Evolutionary conservation across 148 eudicot genomes (phyloP), one percentile per base, ranked within the genome.

Genomic region (Cornus controversa): DNA sequence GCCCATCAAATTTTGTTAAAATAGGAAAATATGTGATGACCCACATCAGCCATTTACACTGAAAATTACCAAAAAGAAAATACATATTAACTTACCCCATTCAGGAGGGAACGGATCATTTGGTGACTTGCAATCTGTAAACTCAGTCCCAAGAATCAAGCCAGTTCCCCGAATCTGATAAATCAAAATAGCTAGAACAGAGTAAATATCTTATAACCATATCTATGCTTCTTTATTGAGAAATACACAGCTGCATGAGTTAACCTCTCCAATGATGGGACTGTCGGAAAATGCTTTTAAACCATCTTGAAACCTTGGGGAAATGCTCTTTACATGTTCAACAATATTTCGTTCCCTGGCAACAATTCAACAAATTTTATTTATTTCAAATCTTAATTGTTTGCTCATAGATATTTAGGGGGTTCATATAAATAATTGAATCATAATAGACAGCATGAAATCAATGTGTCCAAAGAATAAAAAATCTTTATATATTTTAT

Each of bases 251-350:
- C 53, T 58, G 47, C 26, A 42, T 5, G 71, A 57, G 22, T 6
- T n/a, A 20, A 95, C 99, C 99, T 95, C 99, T 54, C 99, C 99
- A 63, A 95, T 81, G 28, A 95, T 93, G 63, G 99, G 99, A 84
- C 99, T 95, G 72, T 79, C 86, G 25, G 96, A 86, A 75, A 85
- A 95, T 67, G 90, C 91, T 85, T 85, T 93, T 60, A 95, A 0
- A 64, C 97, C 97, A 22, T 91, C 94, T 86, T 95, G 99, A 87
- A 95, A 95, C 85, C 77, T 91, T 20, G 99, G 97, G 66, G 97
- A 72, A 75, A 95, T 69, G 11, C 81, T 82, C 62, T 80, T 87
- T 72, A 91, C 96, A 80, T 79, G 86, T 66, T 95, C 94, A 78
- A 84, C 78, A 71, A 95, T 90, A 85, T 95, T 95, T 86, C 90